Conservation (phyloP, 2,329 filamentous ascomycete genomes). For the Penicillium brasilianum region DNA sequence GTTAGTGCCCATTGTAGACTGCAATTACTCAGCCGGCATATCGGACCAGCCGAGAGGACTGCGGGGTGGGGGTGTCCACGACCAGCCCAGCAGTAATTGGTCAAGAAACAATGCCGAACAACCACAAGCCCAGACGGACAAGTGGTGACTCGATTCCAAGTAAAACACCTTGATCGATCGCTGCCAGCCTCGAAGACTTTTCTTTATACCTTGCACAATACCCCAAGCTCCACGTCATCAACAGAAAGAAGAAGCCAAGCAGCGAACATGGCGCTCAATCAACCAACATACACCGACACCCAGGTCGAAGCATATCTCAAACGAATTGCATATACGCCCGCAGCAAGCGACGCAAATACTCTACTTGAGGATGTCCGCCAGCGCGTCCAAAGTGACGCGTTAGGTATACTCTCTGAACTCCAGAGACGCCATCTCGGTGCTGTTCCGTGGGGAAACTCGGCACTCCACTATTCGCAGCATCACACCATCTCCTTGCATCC, state of each 20-base stretch:
- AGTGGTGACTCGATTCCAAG: background rate
- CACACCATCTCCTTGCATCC: slow-evolving; percentile 57
- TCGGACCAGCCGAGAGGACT: background rate
- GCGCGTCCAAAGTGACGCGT: slow-evolving; percentile 36
- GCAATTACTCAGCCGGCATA: background rate
- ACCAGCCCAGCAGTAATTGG: slow-evolving; percentile 5
- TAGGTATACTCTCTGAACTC: slow-evolving; percentile 40
- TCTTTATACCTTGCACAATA: background rate
- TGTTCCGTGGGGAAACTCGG: slow-evolving; percentile 63
- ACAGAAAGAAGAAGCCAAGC: background rate
- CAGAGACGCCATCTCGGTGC: slow-evolving; percentile 53
- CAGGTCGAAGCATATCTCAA: slow-evolving; percentile 46
- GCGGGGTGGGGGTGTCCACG: too few species aligned
- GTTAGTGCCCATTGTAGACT: background rate
- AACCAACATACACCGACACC: slow-evolving; percentile 40
- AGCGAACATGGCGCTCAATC: slow-evolving; percentile 16
- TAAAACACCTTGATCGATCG: background rate
- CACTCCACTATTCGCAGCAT: slow-evolving; percentile 59
- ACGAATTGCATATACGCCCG: slow-evolving; percentile 35
- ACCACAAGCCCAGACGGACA: background rate
- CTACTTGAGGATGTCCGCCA: slow-evolving; percentile 36
- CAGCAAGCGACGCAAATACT: slow-evolving; percentile 16
- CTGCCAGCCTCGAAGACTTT: background rate
- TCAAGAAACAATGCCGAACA: slow-evolving; percentile 7
- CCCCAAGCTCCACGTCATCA: background rate